Conservation (phyloP, 768 basidiomycete species). For the Lactarius pseudohatsudake region DNA sequence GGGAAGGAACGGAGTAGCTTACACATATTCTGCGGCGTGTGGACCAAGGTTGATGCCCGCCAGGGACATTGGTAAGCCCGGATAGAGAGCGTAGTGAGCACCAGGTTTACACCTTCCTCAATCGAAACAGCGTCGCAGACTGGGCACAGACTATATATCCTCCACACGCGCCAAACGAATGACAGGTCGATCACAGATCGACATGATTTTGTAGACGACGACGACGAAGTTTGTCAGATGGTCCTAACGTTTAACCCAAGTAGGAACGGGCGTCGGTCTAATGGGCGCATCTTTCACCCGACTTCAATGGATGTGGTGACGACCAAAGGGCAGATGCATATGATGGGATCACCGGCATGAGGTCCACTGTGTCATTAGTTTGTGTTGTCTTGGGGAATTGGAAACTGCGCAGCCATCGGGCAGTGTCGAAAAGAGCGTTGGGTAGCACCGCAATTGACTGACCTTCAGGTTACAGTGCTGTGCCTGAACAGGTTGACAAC, state of each 20-base stretch:
- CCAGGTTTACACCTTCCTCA: not conserved
- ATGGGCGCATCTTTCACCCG: not conserved
- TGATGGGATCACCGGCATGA: not conserved
- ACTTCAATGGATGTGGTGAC: not conserved
- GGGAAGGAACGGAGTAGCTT: not conserved
- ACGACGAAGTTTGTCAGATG: not conserved
- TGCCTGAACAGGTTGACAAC: not conserved
- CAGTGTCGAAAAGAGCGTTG: not conserved
- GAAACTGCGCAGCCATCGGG: not conserved
- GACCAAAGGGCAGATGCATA: not conserved
- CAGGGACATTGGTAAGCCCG: conserved; percentile 17
- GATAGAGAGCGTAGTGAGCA: conserved; percentile 1
- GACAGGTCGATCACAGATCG: not conserved
- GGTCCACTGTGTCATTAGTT: not conserved
- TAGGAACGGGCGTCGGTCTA: not conserved
- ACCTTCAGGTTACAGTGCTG: not conserved
- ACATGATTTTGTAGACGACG: not conserved
- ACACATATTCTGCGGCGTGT: conserved; percentile 8
- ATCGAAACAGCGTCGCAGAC: not conserved
- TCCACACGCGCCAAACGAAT: not conserved
- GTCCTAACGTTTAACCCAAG: not conserved
- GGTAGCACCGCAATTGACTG: not conserved
- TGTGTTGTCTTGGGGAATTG: not conserved
- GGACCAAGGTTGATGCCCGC: conserved; percentile 1
- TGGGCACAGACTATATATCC: conserved; percentile 2